phyloP scores from a whole-genome alignment of 2,329 filamentous ascomycete genomes.

The Penicillium sp. region DNA sequence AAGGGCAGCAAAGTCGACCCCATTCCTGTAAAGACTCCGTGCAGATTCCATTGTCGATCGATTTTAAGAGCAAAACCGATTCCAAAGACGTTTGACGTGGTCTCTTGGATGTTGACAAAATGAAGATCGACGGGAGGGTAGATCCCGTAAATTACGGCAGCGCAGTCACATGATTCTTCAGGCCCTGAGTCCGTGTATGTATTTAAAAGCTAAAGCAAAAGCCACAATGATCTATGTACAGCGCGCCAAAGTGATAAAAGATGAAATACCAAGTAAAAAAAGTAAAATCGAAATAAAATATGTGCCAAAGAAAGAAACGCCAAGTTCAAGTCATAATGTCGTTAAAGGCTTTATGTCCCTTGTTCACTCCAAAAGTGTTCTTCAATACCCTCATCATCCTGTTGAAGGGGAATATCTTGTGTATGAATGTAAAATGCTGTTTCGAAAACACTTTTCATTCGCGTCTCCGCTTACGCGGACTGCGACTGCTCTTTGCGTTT shows the following conservation, averaged over 20 bases:
- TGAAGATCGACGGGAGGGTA: neutral
- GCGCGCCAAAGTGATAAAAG: neutral
- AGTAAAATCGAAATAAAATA: neutral
- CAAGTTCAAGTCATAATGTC: slow-evolving; percentile 10
- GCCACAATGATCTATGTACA: slow-evolving; percentile 1
- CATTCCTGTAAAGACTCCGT: slow-evolving; percentile 53
- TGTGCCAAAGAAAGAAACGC: neutral
- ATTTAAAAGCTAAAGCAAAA: neutral
- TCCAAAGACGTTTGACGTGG: neutral
- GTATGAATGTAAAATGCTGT: neutral
- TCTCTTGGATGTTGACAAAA: neutral
- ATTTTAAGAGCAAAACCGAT: neutral
- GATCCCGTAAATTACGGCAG: neutral
- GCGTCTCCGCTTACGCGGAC: neutral
- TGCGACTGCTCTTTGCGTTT: slow-evolving; percentile 7
- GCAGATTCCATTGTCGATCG: slow-evolving; percentile 30
- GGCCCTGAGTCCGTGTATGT: neutral
- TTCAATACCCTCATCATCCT: neutral
- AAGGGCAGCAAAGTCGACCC: slow-evolving; percentile 62
- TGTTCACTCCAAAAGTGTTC: neutral
- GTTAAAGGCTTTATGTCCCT: neutral
- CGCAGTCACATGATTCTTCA: neutral
- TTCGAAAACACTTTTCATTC: neutral
- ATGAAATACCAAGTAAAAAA: neutral
- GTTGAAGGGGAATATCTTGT: neutral